Base-by-base conservation (phyloP, 495 filamentous ascomycete genomes). In the Trichoderma asperelloides region DNA sequence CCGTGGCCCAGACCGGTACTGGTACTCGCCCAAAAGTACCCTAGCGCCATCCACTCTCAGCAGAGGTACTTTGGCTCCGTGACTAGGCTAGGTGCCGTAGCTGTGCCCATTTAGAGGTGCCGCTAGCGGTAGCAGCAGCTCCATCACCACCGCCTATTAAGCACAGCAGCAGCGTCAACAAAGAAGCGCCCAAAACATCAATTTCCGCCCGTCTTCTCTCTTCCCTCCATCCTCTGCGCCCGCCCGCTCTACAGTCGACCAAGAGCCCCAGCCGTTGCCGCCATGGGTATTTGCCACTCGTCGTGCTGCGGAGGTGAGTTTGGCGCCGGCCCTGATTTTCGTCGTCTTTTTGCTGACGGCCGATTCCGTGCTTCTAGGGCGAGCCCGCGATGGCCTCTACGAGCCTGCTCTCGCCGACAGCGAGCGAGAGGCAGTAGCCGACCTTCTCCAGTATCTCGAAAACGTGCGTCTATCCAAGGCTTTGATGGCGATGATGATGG, bases 341-440 rank as follows among this genome's bases (percentile, higher is more conserved):
- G 62, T 15, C 62, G 21, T 11, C 13, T 33, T 25, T 25, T 66
- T 57, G 23, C 33, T 45, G n/a, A 28, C 55, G 72, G 41, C 74
- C 55, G 47, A 49, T 30, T 40, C 18, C 51, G 39, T 39, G 21
- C 5, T 45, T 15, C n/a, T 70, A 91, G 92, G 88, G 75, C 92
- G 91, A 76, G 88, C 91, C 74, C 91, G 90, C 78, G 95, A 97
- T 83, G 93, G 90, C 72, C 84, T 94, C 55, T 97, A 99, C 77
- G 96, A 99, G 76, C 92, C 93, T 63, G 92, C 95, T 62, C 83
- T 99, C 65, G 93, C 93, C 68, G 95, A 99, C 74, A 96, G 91
- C 78, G 95, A 98, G 79, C 88, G 95, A 71, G 95, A 97, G 84
- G 95, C 95, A 57, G 96, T 99, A 6, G 93, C 95, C 65, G 95